Evolutionary conservation across 495 filamentous ascomycete genomes (phyloP).

Genomic region (Neurospora sp.): DNA sequence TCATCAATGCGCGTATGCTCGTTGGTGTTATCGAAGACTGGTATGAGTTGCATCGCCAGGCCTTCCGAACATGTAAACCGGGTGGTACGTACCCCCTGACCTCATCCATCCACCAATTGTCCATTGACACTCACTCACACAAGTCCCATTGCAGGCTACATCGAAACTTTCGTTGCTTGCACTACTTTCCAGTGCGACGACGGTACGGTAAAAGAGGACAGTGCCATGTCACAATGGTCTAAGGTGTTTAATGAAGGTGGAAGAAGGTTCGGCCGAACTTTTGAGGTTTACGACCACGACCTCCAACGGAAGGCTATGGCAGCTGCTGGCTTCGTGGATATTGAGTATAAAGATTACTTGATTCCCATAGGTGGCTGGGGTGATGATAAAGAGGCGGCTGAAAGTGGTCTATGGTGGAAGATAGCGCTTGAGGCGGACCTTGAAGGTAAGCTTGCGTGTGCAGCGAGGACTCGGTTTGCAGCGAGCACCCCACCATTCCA

Average conservation of each 20-base stretch:
- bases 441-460: neutral
- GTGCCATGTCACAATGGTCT: conserved; percentile 10
- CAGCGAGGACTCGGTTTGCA: neutral
- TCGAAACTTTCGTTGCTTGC: conserved; percentile 17
- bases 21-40: conserved; percentile 43
- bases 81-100: neutral
- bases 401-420: neutral
- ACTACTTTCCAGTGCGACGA: conserved; percentile 9
- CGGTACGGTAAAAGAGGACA: conserved; percentile 5
- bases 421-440: neutral
- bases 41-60: conserved; percentile 11
- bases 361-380: neutral
- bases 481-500: neutral
- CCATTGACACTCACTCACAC: neutral
- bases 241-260: conserved; percentile 14
- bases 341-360: conserved; percentile 10
- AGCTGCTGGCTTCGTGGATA: conserved; percentile 22
- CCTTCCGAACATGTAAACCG: neutral
- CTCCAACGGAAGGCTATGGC: conserved; percentile 27
- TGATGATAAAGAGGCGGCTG: neutral
- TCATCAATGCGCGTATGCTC: conserved; percentile 41
- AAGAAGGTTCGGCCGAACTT: conserved; percentile 6
- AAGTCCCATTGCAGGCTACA: conserved; percentile 5
- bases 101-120: neutral
- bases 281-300: conserved; percentile 18